Base-by-base conservation (phyloP, 2,329 filamentous ascomycete genomes). In the Chlorencoelia australis region DNA sequence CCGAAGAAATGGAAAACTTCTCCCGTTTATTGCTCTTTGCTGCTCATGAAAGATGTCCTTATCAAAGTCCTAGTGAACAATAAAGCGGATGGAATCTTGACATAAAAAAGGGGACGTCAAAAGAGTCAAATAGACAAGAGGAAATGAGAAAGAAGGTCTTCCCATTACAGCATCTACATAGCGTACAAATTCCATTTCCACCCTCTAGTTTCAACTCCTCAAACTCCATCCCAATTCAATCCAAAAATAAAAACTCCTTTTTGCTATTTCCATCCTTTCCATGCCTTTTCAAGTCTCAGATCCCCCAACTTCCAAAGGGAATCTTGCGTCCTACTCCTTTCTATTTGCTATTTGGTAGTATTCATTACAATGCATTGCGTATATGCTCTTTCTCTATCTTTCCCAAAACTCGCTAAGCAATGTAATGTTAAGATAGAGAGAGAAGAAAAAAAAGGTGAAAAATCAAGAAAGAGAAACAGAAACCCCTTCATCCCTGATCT, bases 401-500 rank as follows among this genome's bases (percentile, higher is more conserved):
- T n/a, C n/a, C n/a, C n/a, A n/a, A n/a, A n/a, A n/a, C n/a, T n/a
- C n/a, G n/a, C n/a, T n/a, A n/a, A n/a, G n/a, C n/a, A n/a, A n/a
- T n/a, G n/a, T 11, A 24, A 24, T 24, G 21, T 24, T 7, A 7
- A 24, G n/a, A 11, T 24, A 24, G n/a, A 11, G 22, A 25, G 13
- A 7, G 10, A 25, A 25, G 22, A 9, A 6, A 25, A 24, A 11
- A 24, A 7, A 24, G 21, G 7, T 24, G 11, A 7, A 24, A 24
- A 24, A 24, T 24, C 21, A 7, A 24, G 7, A 11, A 11, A 11
- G 11, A 24, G 11, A 24, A 24, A 7, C 11, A 7, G 11, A 24
- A 24, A 24, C 21, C 11, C 21, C n/a, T n/a, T n/a, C n/a, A n/a
- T n/a, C n/a, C n/a, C 21, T 31, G 28, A 36, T 36, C 8, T 36